phyloP scores from a whole-genome alignment of 129 eudicot species.

The Pulicaria dysenterica region DNA sequence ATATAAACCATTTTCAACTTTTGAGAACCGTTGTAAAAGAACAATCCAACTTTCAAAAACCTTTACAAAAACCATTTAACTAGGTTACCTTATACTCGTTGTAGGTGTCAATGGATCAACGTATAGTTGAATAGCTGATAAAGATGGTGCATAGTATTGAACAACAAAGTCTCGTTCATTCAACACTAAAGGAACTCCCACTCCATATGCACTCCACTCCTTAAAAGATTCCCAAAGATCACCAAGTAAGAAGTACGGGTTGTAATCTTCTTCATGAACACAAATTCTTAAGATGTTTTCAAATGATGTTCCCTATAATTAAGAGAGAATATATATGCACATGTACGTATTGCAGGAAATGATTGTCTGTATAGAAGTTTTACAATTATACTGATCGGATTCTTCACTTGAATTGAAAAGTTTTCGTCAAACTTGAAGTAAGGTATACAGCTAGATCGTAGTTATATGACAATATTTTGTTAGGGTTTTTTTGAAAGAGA shows the following conservation, averaged over 20 bases:
- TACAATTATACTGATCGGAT: background rate
- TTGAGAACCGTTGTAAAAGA: too few species aligned
- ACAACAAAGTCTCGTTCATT: conserved; percentile 74
- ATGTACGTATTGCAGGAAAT: background rate
- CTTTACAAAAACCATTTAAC: background rate
- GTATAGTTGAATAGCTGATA: conserved; percentile 90
- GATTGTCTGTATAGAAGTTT: conserved; percentile 1
- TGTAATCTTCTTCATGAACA: conserved; percentile 43
- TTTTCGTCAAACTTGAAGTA: conserved; percentile 14
- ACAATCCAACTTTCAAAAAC: background rate
- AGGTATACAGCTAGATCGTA: conserved; percentile 26
- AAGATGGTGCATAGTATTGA: conserved; percentile 87
- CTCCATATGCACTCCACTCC: conserved; percentile 99
- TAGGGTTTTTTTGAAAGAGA: conserved; percentile 37
- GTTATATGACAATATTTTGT: conserved; percentile 22
- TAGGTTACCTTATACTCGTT: conserved; percentile 49
- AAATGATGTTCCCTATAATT: conserved; percentile 14
- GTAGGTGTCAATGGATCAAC: conserved; percentile 57
- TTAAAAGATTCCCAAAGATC: conserved; percentile 94
- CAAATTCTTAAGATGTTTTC: background rate
- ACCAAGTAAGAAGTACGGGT: conserved; percentile 73
- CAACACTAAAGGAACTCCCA: conserved; percentile 85
- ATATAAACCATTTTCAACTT: background rate
- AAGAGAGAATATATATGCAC: background rate
- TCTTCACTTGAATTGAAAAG: background rate